Base-by-base conservation (phyloP, 1,139 yeast species). In the Arxiozyma slooffiae region DNA sequence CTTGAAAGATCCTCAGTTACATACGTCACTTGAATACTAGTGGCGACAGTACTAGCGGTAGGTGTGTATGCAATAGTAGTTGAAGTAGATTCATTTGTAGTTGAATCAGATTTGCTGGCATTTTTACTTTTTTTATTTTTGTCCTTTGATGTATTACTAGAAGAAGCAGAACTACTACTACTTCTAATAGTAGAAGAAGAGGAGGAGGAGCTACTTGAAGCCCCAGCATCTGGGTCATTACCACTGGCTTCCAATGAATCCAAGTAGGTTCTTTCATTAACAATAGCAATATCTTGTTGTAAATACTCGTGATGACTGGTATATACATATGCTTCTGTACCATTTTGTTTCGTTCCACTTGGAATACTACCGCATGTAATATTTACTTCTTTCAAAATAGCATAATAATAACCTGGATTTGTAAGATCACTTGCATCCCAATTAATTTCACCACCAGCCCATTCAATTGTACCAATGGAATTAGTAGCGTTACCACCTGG, bases 401-500 rank as follows among this genome's bases (percentile, higher is more conserved):
- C 81, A 64, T 80, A 87, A 70, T 80, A 82, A 71, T 88, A 89
- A 26, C 97, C 96, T 48, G 82, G 78, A 53, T 84, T 72, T 54
- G 73, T 61, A 54, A 88, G 79, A 68, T 88, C 96, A 6, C 74
- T 67, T 36, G 92, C 76, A 66, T 82, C 71, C 96, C 97, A 90
- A 72, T 88, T 75, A 57, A 89, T 80, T 20, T 62, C 73, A 69
- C 97, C 97, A 71, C 97, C 97, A 46, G 96, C 95, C 97, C 97
- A 89, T 58, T 78, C 86, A 59, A 81, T 75, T 38, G 96, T 89
- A 71, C 97, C 97, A 50, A 68, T 64, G 26, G 81, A 81, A 63
- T 78, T 79, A 47, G 77, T 63, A 18, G 80, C 67, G 57, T 75
- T 79, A 62, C 96, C 97, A 71, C 85, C 97, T 7, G 97, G 96